These are phyloP conservation scores for Gnomoniopsis smithogilvyi DNA, from an alignment of 2,329 filamentous ascomycete species.

Conservation along the genomic window DNA sequence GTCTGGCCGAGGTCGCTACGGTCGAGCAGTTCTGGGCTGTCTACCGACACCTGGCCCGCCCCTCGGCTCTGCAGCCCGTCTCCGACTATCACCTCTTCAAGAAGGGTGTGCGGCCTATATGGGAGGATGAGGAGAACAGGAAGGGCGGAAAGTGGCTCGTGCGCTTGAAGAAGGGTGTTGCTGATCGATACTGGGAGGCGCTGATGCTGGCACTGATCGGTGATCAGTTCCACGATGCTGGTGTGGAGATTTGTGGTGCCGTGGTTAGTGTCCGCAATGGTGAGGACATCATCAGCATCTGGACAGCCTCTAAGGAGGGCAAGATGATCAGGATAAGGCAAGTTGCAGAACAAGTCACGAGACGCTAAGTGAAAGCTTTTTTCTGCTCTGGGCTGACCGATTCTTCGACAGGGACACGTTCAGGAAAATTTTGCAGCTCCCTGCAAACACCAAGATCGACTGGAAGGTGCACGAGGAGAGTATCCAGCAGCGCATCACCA, in stretches of 20 bases:
- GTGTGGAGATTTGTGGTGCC: conserved; percentile 91
- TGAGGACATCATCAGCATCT: conserved; percentile 96
- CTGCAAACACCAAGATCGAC: conserved; percentile 82
- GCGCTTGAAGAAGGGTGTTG: conserved; percentile 93
- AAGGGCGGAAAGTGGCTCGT: conserved; percentile 97
- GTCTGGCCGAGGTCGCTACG: conserved; percentile 76
- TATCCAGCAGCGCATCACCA: conserved; percentile 85
- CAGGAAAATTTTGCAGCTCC: conserved; percentile 84
- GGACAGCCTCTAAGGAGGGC: conserved; percentile 90
- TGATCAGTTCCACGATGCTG: conserved; percentile 88
- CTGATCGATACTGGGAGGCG: conserved; percentile 96
- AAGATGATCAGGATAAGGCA: conserved; percentile 96
- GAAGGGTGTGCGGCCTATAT: conserved; percentile 92
- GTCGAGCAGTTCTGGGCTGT: conserved; percentile 90
- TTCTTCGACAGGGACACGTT: conserved; percentile 71
- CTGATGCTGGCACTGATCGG: conserved; percentile 86
- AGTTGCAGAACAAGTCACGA: conserved; percentile 28
- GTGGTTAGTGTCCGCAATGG: conserved; percentile 93
- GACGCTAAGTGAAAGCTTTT: not conserved
- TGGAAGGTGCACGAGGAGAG: conserved; percentile 97
- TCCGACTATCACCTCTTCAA: conserved; percentile 99
- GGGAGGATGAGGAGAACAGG: conserved; percentile 98
- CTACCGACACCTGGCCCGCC: conserved; percentile 84
- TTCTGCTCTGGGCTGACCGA: not conserved
- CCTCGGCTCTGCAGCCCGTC: conserved; percentile 82